Base-by-base conservation (phyloP, 257 asterid species). In the Capsicum chinense region DNA sequence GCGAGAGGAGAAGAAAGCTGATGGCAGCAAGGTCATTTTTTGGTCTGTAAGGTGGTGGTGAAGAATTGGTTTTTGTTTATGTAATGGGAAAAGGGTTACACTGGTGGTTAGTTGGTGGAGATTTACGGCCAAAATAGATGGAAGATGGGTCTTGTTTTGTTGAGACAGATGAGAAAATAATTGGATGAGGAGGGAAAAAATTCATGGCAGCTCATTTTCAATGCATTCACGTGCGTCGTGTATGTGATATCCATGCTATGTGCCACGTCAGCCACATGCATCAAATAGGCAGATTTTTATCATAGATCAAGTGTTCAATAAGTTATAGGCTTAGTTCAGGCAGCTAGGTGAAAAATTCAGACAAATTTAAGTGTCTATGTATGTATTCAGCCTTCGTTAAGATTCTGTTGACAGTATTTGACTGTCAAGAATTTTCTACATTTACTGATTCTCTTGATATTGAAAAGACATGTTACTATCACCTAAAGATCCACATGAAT, bases 401-500 rank as follows among this genome's bases (percentile, higher is more conserved):
- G 71, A 66, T 66, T 0, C 71, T 33, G 47, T 6, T 66, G 16
- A 63, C 33, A 21, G 42, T 66, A 66, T 5, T 6, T 6, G 33
- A 66, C 71, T 5, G n/a, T 5, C 47, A 63, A 63, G 44, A 66
- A 66, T 66, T 26, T 66, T 66, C 47, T 66, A 66, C 71, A 33
- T 66, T 26, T 66, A 33, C 71, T 9, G 35, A 35, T 66, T 66
- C 47, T 64, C 47, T 64, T 64, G 5, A 64, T 33, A 26, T 64
- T 33, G 47, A 33, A 64, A n/a, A 64, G 71, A 33, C n/a, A 33
- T 12, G 26, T 64, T n/a, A 64, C 44, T 6, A 33, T 64, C 71
- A 64, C 47, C 47, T n/a, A 64, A 33, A 64, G 71, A 64, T 64
- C 71, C 71, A 64, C 33, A 64, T 64, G 71, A 33, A 64, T 64